phyloP scores from a whole-genome alignment of 2,329 filamentous ascomycete species.

The Colletotrichum liriopes region DNA sequence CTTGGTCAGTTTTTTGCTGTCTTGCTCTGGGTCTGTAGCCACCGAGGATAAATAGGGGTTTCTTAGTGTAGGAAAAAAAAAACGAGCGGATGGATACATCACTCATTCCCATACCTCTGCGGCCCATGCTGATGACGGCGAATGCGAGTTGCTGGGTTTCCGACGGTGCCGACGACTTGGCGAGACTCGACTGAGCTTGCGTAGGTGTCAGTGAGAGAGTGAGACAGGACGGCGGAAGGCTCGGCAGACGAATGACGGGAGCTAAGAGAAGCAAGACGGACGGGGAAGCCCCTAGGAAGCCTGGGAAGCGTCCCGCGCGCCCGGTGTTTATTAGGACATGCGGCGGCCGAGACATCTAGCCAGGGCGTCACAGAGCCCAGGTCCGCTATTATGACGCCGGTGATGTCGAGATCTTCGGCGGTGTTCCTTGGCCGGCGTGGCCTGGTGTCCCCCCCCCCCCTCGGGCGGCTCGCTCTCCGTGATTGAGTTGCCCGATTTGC shows the following conservation, averaged over 20 bases:
- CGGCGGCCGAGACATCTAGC: not conserved
- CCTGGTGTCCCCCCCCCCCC: not conserved
- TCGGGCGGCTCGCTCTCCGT: not conserved
- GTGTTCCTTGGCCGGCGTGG: not conserved
- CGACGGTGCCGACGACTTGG: not conserved
- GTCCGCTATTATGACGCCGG: conserved; percentile 41
- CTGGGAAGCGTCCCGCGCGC: not conserved
- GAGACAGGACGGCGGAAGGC: not conserved
- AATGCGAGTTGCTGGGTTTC: not conserved
- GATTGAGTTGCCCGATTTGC: not conserved
- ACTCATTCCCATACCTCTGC: not conserved
- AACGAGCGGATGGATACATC: conserved; percentile 11
- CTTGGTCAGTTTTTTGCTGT: not conserved
- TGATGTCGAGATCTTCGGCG: conserved; percentile 33
- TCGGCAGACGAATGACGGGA: not conserved
- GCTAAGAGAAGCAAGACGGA: not conserved
- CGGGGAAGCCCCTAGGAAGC: no score
- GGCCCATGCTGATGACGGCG: not conserved
- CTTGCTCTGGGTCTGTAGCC: not conserved
- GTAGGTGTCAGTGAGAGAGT: not conserved
- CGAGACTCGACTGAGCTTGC: not conserved
- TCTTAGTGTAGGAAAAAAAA: conserved; percentile 14
- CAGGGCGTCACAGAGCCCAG: conserved; percentile 11
- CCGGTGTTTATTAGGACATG: not conserved
- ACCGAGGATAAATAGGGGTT: conserved; percentile 17